phyloP scores from a whole-genome alignment of 148 eudicot species.

The Camellia sinensis region DNA sequence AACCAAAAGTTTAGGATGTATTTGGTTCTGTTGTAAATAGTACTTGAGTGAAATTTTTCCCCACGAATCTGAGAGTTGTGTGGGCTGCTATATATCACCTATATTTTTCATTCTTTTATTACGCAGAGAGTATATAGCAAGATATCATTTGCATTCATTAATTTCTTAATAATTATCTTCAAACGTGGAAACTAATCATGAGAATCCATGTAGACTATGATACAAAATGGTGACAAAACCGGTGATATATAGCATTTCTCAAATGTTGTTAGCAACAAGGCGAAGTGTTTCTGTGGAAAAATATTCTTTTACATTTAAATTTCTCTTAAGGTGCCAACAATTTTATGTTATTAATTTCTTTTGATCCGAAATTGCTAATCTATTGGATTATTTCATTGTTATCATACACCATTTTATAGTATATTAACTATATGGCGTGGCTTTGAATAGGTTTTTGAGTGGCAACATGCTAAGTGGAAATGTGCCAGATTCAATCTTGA shows the following conservation, averaged over 20 bases:
- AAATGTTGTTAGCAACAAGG: neutral
- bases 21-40: neutral
- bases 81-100: no score
- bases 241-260: no score
- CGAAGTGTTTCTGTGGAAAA: neutral
- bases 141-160: no score
- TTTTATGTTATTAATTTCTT: neutral
- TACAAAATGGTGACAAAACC: no score
- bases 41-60: neutral
- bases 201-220: no score
- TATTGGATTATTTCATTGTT: neutral
- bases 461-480: slow-evolving; percentile 63
- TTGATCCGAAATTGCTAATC: neutral
- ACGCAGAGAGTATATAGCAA: no score
- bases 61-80: neutral
- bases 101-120: no score
- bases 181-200: no score
- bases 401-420: neutral
- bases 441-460: slow-evolving; percentile 50
- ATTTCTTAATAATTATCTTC: no score
- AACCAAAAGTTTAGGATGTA: neutral
- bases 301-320: neutral
- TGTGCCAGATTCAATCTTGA: slow-evolving; percentile 55
- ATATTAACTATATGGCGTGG: slow-evolving; percentile 2
- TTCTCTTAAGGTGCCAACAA: neutral